Evolutionary conservation across 2,329 filamentous ascomycete genomes (phyloP), one percentile per base, ranked within the genome.

Genomic region (Daldinia sp.): DNA sequence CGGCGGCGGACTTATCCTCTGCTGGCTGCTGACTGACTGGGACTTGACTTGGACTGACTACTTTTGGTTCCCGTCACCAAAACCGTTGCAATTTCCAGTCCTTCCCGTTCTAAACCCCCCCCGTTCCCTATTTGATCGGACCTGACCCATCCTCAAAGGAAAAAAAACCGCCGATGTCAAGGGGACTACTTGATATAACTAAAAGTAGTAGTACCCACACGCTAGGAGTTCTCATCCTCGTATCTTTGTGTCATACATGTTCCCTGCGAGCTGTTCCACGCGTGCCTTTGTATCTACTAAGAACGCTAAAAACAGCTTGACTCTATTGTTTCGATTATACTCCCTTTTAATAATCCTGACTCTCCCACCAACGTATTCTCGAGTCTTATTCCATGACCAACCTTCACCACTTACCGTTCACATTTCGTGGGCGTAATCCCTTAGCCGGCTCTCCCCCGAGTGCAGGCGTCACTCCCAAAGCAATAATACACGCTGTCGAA

Each of bases 221-320:
- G 33, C 51, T 54, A 54, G 30, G 30, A 54, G 35, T 35, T 30
- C 20, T 23, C 37, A 18, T 37, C 30, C 51, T 54, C 51, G 51
- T 54, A 54, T 54, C 51, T 23, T 51, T 54, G 51, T 54, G 51
- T 54, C 50, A 48, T 63, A 50, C 48, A 30, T 37, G 33, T 26
- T 67, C 65, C 61, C 65, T 70, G 65, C 68, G 67, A 58, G 42
- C 58, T 60, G 68, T 68, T 46, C 67, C 68, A 70, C 62, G 59
- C 63, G 20, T 23, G 20, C 35, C 42, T 57, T 69, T 68, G 56
- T 59, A 59, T 57, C 66, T 68, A 58, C 65, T 63, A 63, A 60
- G 53, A 60, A 51, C 46, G 46, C 46, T 51, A 51, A 33, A 33
- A 37, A 18, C 53, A 42, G 53, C 30, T 64, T 35, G 30, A 28